phyloP scores from a whole-genome alignment of 116 monocot genomes.

The Thalassia testudinum region DNA sequence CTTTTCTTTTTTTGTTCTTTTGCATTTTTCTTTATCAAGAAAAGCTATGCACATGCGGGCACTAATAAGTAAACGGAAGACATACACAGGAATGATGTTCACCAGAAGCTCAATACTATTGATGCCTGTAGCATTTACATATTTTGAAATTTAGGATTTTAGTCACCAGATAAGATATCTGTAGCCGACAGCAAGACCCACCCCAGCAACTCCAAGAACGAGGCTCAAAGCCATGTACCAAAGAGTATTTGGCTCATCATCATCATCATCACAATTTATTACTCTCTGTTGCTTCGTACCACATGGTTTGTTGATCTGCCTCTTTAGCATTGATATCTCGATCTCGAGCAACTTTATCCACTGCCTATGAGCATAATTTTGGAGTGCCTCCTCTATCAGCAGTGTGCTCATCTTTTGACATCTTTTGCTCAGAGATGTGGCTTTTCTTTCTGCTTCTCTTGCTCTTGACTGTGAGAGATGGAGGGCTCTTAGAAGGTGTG shows the following conservation, averaged over 20 bases:
- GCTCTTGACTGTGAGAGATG: slow-evolving; percentile 42
- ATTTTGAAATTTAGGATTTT: no score
- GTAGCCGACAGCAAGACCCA: slow-evolving; percentile 12
- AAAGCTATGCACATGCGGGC: no score
- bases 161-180: slow-evolving; percentile 8
- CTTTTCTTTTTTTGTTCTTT: no score
- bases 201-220: slow-evolving; percentile 21
- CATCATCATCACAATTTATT: not conserved
- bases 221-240: slow-evolving; percentile 11
- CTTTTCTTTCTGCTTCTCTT: slow-evolving; percentile 40
- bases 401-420: slow-evolving; percentile 9
- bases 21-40: no score
- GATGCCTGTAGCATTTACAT: no score
- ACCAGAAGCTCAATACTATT: no score
- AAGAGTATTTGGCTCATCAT: not conserved
- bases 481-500: slow-evolving; percentile 25
- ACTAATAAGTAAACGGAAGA: no score
- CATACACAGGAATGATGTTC: no score
- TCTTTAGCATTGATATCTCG: slow-evolving; percentile 9
- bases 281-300: not conserved
- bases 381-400: slow-evolving; percentile 19
- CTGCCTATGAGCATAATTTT: slow-evolving; percentile 16
- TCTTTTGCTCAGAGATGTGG: not conserved
- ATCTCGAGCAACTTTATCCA: slow-evolving; percentile 32
- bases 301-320: not conserved